A percentile compares a stretch with the other conserved stretches of the same genome.
These are phyloP conservation scores for Skeletonema menzelii DNA, from an alignment of 108 stramenopile genomes.

Conservation along the genomic window DNA sequence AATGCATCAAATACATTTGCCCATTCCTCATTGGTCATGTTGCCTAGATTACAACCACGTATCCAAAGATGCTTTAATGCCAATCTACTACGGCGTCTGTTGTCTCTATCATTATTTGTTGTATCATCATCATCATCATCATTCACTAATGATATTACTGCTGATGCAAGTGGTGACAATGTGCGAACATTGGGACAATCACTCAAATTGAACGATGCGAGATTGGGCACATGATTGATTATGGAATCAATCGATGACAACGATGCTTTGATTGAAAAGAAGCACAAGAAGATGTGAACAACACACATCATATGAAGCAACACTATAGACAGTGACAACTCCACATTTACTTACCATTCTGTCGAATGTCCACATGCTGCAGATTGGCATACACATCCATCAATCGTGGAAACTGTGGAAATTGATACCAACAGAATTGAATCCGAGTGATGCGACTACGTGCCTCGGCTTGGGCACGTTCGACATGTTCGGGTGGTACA, in stretches of 20 bases:
- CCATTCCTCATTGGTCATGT: slow-evolving; percentile 35
- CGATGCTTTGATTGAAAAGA: slow-evolving; percentile 19
- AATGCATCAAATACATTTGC: slow-evolving; percentile 29
- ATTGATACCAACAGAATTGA: slow-evolving; percentile 40
- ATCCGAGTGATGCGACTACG: slow-evolving; percentile 26
- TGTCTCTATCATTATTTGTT: too few species aligned
- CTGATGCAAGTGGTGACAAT: slow-evolving; percentile 23
- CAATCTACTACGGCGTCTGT: background rate
- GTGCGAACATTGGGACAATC: slow-evolving; percentile 41
- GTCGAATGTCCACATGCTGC: slow-evolving; percentile 42
- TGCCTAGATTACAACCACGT: slow-evolving; percentile 34
- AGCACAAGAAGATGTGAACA: background rate
- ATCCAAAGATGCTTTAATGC: slow-evolving; percentile 42
- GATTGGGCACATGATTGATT: slow-evolving; percentile 28
- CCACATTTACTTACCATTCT: slow-evolving; percentile 24
- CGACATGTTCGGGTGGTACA: background rate
- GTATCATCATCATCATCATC: background rate
- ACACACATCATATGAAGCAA: background rate
- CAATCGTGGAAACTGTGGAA: slow-evolving; percentile 24
- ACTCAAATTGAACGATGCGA: slow-evolving; percentile 37
- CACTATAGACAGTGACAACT: too few species aligned
- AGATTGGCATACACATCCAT: slow-evolving; percentile 19
- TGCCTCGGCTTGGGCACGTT: slow-evolving; percentile 7
- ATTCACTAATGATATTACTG: background rate
- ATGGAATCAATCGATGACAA: slow-evolving; percentile 40